phyloP scores from a whole-genome alignment of 495 filamentous ascomycete genomes.

The Lentithecium fluviatile region DNA sequence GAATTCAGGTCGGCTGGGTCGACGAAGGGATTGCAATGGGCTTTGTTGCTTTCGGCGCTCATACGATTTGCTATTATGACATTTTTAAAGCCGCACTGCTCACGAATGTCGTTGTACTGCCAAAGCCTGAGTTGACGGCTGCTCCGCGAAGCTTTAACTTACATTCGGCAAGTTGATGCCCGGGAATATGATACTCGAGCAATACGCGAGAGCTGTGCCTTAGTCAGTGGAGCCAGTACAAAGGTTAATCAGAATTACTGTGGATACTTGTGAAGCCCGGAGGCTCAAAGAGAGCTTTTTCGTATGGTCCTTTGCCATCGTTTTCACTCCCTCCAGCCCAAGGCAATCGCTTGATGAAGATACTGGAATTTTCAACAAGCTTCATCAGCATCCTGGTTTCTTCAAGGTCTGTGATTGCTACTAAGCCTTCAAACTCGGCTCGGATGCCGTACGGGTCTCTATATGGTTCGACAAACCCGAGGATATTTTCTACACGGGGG shows the following conservation, averaged over 20 bases:
- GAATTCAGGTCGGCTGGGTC: constrained; percentile 39
- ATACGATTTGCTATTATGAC: constrained; percentile 51
- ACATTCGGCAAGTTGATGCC: constrained; percentile 49
- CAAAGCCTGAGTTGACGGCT: background rate
- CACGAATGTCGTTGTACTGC: constrained; percentile 52
- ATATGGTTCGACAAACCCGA: constrained; percentile 54
- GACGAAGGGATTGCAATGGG: constrained; percentile 43
- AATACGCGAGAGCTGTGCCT: constrained; percentile 45
- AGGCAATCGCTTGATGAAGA: constrained; percentile 44
- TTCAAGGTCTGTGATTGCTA: constrained; percentile 47
- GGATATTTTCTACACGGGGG: constrained; percentile 47
- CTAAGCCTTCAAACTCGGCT: constrained; percentile 50
- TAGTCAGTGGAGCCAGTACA: background rate
- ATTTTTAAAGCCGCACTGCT: constrained; percentile 51
- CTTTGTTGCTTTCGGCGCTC: constrained; percentile 42
- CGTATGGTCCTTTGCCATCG: constrained; percentile 48
- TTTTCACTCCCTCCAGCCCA: constrained; percentile 42
- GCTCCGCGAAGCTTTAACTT: constrained; percentile 13
- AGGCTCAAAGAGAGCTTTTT: constrained; percentile 45
- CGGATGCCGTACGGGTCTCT: constrained; percentile 49
- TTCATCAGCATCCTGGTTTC: constrained; percentile 41
- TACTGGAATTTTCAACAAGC: constrained; percentile 41
- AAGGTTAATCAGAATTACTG: background rate
- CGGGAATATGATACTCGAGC: constrained; percentile 48
- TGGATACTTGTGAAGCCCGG: constrained; percentile 49